A percentile compares a stretch with the other conserved stretches of the same genome.
These are phyloP conservation scores for Pichia cabralensis DNA, from an alignment of 805 yeast species.

Conservation along the genomic window DNA sequence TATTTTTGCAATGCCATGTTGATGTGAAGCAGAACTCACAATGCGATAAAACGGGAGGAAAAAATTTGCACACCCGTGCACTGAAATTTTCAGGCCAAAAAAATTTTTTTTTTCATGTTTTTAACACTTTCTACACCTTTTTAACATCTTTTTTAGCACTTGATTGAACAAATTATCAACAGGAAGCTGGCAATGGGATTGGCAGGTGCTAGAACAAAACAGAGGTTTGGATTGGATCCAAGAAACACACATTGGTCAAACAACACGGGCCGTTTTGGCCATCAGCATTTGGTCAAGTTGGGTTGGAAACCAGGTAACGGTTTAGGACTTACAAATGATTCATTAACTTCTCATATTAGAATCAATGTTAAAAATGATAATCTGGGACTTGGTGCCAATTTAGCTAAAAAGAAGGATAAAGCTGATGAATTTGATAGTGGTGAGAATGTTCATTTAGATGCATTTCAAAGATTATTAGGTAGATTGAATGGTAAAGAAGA, in stretches of 20 bases:
- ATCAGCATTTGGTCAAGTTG: slow-evolving; percentile 63
- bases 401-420: slow-evolving; percentile 36
- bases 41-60: too few species aligned
- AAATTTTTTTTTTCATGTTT: too few species aligned
- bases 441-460: slow-evolving; percentile 86
- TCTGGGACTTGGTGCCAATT: slow-evolving; percentile 81
- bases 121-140: too few species aligned
- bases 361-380: slow-evolving; percentile 76
- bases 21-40: too few species aligned
- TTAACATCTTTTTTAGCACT: too few species aligned
- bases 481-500: slow-evolving; percentile 81
- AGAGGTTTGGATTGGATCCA: slow-evolving; percentile 86
- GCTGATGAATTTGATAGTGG: slow-evolving; percentile 68
- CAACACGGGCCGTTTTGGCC: slow-evolving; percentile 77
- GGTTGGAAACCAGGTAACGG: slow-evolving; percentile 96
- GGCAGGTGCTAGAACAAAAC: slow-evolving; percentile 72
- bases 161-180: too few species aligned
- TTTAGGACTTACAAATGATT: slow-evolving; percentile 58
- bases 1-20: too few species aligned
- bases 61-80: too few species aligned
- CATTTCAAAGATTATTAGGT: slow-evolving; percentile 83
- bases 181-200: too few species aligned
- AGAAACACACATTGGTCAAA: slow-evolving; percentile 93
- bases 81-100: too few species aligned
- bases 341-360: slow-evolving; percentile 73